Evolutionary conservation across 192 early-diverging fungal genomes (phyloP).

Genomic region (Coemansia guatemalensis): DNA sequence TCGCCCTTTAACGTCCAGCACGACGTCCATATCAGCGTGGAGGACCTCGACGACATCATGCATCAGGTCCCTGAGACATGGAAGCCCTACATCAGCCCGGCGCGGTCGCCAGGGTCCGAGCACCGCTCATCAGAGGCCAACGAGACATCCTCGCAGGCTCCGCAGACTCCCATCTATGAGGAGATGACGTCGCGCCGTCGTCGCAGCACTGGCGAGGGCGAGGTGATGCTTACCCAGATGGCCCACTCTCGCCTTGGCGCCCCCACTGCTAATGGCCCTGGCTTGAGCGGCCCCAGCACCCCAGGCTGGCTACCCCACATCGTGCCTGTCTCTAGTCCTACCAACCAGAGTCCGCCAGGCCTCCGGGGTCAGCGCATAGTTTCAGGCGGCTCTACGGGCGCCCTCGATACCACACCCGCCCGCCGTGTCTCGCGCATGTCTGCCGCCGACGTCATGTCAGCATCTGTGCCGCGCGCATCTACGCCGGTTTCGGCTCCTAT

Average conservation of each 20-base stretch:
- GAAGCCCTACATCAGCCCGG: constrained; percentile 46
- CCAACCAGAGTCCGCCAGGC: constrained; percentile 6
- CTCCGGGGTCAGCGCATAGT: constrained; percentile 29
- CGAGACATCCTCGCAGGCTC: constrained; percentile 13
- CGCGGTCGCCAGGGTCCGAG: constrained; percentile 24
- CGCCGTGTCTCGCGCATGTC: constrained; percentile 18
- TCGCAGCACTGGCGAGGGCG: constrained; percentile 31
- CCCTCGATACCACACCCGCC: constrained; percentile 2
- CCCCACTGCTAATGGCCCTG: not conserved
- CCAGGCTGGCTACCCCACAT: constrained; percentile 49
- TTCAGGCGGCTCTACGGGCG: constrained; percentile 22
- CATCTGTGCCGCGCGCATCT: constrained; percentile 10
- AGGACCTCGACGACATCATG: constrained; percentile 53
- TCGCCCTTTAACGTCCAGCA: constrained; percentile 55
- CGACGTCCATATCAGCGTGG: constrained; percentile 55
- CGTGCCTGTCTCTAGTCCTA: constrained; percentile 42
- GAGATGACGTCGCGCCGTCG: constrained; percentile 31
- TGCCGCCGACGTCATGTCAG: constrained; percentile 8
- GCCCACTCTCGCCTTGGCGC: constrained; percentile 17
- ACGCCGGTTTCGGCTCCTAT: constrained; percentile 29
- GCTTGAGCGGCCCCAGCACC: constrained; percentile 22
- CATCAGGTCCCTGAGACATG: constrained; percentile 43
- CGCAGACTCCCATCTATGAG: constrained; percentile 40
- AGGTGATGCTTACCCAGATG: constrained; percentile 18
- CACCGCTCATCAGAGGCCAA: constrained; percentile 20